Conservation (phyloP, 2,329 filamentous ascomycete genomes). For the Scortechinia acanthostroma region DNA sequence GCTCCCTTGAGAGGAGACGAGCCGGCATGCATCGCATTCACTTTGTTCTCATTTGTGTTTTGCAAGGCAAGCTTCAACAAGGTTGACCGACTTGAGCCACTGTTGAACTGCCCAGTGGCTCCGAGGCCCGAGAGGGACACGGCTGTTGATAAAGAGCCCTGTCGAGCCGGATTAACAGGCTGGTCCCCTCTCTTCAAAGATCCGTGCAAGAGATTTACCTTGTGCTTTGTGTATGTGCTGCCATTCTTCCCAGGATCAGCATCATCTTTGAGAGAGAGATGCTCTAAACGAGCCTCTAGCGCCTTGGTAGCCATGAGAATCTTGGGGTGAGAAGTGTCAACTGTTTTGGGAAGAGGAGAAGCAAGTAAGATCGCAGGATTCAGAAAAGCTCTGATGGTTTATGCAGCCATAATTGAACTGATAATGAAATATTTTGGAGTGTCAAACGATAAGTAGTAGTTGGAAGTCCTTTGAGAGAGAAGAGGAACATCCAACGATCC, state of each 20-base stretch:
- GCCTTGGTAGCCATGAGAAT: constrained; percentile 50
- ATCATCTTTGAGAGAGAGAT: constrained; percentile 64
- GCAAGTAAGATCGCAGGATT: no score
- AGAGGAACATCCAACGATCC: no score
- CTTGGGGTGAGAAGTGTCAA: constrained; percentile 3
- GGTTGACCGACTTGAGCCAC: constrained; percentile 49
- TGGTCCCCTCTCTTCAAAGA: background rate
- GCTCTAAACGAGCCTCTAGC: constrained; percentile 62
- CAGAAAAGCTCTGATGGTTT: no score
- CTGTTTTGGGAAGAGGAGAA: background rate
- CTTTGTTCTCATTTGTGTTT: constrained; percentile 44
- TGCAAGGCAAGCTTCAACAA: constrained; percentile 60
- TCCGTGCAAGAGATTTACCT: background rate
- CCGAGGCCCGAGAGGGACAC: constrained; percentile 34
- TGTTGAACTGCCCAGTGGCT: constrained; percentile 16
- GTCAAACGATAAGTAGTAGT: no score
- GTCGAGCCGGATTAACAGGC: constrained; percentile 18
- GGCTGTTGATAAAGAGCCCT: constrained; percentile 34
- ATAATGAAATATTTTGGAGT: no score
- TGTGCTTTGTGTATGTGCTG: constrained; percentile 24
- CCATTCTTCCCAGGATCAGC: constrained; percentile 40
- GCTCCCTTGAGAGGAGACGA: constrained; percentile 33
- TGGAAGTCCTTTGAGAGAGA: no score
- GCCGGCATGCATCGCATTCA: constrained; percentile 38
- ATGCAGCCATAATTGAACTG: no score